These are phyloP conservation scores for Podaxis sp. DNA, from an alignment of 768 basidiomycete genomes.

Conservation along the genomic window DNA sequence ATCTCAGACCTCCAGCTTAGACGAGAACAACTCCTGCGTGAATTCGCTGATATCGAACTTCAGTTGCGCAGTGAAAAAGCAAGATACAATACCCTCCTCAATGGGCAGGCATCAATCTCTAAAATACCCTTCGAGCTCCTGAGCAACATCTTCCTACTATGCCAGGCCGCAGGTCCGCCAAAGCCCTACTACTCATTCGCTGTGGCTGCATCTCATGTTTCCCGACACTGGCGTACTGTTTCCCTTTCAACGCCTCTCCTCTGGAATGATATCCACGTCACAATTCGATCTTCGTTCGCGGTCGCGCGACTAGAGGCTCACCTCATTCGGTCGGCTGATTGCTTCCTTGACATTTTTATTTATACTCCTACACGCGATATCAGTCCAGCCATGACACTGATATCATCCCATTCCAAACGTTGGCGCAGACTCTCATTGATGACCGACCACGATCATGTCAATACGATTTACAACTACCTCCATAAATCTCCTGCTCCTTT, in stretches of 20 bases:
- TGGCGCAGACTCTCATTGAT: slow-evolving; percentile 39
- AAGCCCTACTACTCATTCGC: slow-evolving; percentile 25
- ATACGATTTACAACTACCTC: slow-evolving; percentile 28
- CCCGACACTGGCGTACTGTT: slow-evolving; percentile 40
- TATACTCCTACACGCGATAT: slow-evolving; percentile 20
- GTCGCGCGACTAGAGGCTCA: slow-evolving; percentile 32
- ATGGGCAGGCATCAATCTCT: slow-evolving; percentile 31
- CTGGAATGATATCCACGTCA: slow-evolving; percentile 41
- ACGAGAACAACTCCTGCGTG: slow-evolving; percentile 29
- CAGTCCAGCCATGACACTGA: slow-evolving; percentile 26
- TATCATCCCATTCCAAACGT: slow-evolving; percentile 33
- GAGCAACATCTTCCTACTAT: slow-evolving; percentile 34
- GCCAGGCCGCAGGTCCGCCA: slow-evolving; percentile 21
- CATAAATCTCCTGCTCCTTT: slow-evolving; percentile 26
- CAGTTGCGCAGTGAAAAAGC: slow-evolving; percentile 31
- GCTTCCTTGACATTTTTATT: slow-evolving; percentile 36
- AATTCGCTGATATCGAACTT: slow-evolving; percentile 31
- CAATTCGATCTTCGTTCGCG: slow-evolving; percentile 22
- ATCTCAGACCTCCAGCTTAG: slow-evolving; percentile 27
- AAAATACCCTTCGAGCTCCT: slow-evolving; percentile 41
- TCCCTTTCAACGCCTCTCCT: slow-evolving; percentile 38
- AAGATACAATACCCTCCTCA: slow-evolving; percentile 31
- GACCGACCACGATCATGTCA: slow-evolving; percentile 20
- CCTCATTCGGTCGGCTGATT: slow-evolving; percentile 34
- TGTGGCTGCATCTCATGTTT: slow-evolving; percentile 44